A percentile compares a stretch with the other conserved stretches of the same genome.
phyloP scores from a whole-genome alignment of 148 eudicot species.

The Tetragonia tetragonoides region DNA sequence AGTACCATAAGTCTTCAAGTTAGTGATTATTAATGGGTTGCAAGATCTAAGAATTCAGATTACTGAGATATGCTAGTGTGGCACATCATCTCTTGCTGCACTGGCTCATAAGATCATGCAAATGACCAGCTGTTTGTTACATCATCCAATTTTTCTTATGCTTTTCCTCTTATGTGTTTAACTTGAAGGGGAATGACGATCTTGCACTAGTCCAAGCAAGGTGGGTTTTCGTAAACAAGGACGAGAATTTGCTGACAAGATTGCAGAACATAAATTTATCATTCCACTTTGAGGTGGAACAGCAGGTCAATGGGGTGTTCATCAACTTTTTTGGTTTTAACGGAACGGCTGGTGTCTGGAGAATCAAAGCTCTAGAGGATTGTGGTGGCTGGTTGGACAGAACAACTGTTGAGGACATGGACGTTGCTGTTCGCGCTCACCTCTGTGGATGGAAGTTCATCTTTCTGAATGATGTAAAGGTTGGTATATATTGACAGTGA shows the following conservation, averaged over 20 bases:
- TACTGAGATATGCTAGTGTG: neutral
- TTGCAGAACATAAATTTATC: conserved; percentile 84
- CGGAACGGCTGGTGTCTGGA: conserved; percentile 99
- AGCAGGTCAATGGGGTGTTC: conserved; percentile 94
- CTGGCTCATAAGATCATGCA: neutral
- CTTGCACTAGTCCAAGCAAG: conserved; percentile 92
- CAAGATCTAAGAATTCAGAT: neutral
- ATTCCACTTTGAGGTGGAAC: conserved; percentile 98
- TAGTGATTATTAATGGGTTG: neutral
- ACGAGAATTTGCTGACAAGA: conserved; percentile 90
- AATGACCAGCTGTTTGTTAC: neutral
- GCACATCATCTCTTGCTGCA: neutral
- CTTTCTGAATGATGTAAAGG: conserved; percentile 88
- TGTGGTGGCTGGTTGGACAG: conserved; percentile 97
- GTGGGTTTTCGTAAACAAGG: conserved; percentile 92
- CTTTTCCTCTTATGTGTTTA: conserved; percentile 4
- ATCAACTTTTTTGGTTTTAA: conserved; percentile 94
- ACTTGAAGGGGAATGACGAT: conserved; percentile 69
- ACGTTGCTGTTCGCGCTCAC: conserved; percentile 98
- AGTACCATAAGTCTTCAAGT: neutral
- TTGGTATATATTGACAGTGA: conserved; percentile 21
- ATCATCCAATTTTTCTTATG: conserved; percentile 2
- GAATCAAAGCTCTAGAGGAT: conserved; percentile 88
- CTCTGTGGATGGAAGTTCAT: conserved; percentile 96
- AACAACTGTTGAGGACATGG: conserved; percentile 99